phyloP scores from a whole-genome alignment of 306 rosid genomes.

The Rubus idaeus region DNA sequence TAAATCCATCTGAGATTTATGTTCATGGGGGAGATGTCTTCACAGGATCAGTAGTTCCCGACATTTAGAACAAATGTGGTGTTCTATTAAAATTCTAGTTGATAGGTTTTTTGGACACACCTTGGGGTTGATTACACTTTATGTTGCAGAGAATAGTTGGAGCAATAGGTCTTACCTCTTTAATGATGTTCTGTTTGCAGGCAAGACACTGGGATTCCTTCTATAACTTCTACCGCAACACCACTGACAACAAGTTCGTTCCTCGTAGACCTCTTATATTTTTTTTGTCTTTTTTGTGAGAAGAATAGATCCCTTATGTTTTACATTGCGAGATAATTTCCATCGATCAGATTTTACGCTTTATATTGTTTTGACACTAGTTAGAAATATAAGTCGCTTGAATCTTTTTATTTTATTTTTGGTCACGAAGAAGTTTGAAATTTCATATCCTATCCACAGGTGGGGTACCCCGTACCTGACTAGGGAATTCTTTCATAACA shows the following conservation, averaged over 20 bases:
- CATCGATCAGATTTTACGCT: not conserved
- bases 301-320: not conserved
- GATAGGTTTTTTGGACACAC: not conserved
- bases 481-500: slow-evolving; percentile 76
- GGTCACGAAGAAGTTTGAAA: not conserved
- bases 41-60: too few relatives aligned
- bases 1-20: too few relatives aligned
- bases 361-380: not conserved
- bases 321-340: not conserved
- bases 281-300: not conserved
- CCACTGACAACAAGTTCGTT: slow-evolving; percentile 85
- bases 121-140: too few relatives aligned
- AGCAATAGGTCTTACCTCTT: slow-evolving; percentile 11
- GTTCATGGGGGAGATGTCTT: too few relatives aligned
- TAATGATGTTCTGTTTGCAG: slow-evolving; percentile 46
- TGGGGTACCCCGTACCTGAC: slow-evolving; percentile 96
- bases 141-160: not conserved
- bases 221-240: slow-evolving; percentile 80
- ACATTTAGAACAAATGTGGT: too few relatives aligned
- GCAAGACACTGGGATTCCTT: slow-evolving; percentile 89
- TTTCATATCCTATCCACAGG: slow-evolving; percentile 44
- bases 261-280: slow-evolving; percentile 6
- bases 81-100: not conserved
- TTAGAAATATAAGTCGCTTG: slow-evolving; percentile 14
- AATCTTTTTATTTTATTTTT: slow-evolving; percentile 1